Percentiles rank a stretch among this genome's conserved stretches.
phyloP scores from a whole-genome alignment of 371 early-diverging fungal genomes.

The Haplosporangium sp. region DNA sequence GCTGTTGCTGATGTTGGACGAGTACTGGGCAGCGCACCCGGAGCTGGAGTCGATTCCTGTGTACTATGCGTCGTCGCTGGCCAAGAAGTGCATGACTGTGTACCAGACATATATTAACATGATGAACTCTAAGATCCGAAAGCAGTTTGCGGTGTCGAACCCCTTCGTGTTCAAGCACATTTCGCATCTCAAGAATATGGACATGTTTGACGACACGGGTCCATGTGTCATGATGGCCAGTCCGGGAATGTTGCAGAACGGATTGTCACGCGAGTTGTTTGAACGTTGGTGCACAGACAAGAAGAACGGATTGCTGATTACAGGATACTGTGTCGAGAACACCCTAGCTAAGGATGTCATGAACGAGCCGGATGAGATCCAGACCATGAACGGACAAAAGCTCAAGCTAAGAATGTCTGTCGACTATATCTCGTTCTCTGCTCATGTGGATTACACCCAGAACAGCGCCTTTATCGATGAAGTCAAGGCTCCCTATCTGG shows the following conservation, averaged over 20 bases:
- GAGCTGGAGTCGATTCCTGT: constrained; percentile 97
- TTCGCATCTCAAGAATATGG: constrained; percentile 91
- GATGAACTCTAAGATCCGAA: constrained; percentile 98
- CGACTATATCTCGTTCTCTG: constrained; percentile 99
- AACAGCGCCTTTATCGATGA: constrained; percentile 99
- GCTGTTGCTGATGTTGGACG: constrained; percentile 98
- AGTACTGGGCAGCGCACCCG: constrained; percentile 98
- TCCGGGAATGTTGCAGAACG: constrained; percentile 99
- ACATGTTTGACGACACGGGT: constrained; percentile 97
- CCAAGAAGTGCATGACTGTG: constrained; percentile 98
- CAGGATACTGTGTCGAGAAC: constrained; percentile 99
- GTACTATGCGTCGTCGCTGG: constrained; percentile 98
- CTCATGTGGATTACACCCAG: constrained; percentile 99
- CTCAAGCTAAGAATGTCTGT: constrained; percentile 94
- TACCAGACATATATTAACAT: constrained; percentile 99
- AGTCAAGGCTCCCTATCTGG: constrained; percentile 94
- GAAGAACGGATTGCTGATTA: constrained; percentile 97
- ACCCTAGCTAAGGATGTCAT: constrained; percentile 98
- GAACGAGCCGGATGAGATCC: constrained; percentile 95
- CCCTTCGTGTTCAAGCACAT: constrained; percentile 99
- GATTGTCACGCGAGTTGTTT: constrained; percentile 97
- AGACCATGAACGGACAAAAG: constrained; percentile 87
- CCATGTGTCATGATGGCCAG: constrained; percentile 99
- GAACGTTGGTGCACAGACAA: constrained; percentile 98
- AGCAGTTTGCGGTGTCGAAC: constrained; percentile 92